A percentile compares a stretch with the other conserved stretches of the same genome.
Evolutionary conservation across 305 asterid species (phyloP).

Genomic region (Coffea humblotiana): DNA sequence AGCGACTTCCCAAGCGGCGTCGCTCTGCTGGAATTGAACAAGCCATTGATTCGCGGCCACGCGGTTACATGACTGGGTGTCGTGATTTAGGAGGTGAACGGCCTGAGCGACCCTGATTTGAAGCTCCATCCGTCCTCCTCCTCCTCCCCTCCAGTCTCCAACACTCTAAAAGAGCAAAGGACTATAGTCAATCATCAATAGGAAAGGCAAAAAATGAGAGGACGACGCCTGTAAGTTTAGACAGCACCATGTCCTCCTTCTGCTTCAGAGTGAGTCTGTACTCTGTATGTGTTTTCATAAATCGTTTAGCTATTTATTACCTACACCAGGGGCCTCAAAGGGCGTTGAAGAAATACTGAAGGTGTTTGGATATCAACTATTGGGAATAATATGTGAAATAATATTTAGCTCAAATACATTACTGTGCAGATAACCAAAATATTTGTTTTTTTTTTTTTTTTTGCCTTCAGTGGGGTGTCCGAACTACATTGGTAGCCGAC

Average conservation of each 20-base stretch:
- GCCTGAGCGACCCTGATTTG: constrained; percentile 81
- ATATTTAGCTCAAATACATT: too few species aligned
- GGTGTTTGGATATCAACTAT: too few species aligned
- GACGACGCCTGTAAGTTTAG: constrained; percentile 10
- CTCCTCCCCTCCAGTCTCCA: neutral
- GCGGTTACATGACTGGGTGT: constrained; percentile 77
- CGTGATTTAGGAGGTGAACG: constrained; percentile 89
- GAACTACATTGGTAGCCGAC: too few species aligned
- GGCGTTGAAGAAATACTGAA: too few species aligned
- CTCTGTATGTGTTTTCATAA: too few species aligned
- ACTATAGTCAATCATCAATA: constrained; percentile 20
- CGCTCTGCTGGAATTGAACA: constrained; percentile 81
- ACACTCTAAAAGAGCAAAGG: constrained; percentile 13
- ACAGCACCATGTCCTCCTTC: neutral
- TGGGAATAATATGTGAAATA: too few species aligned
- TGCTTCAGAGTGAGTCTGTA: neutral
- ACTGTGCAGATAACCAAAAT: too few species aligned
- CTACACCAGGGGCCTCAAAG: too few species aligned
- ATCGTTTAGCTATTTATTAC: too few species aligned
- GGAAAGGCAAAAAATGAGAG: constrained; percentile 7
- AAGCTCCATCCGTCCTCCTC: constrained; percentile 39
- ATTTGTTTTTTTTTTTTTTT: too few species aligned
- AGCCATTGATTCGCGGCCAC: constrained; percentile 96
- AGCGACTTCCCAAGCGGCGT: constrained; percentile 85
- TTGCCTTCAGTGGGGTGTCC: too few species aligned